These are phyloP conservation scores for Neurospora sublineolata DNA, from an alignment of 495 filamentous ascomycete species.

Conservation along the genomic window DNA sequence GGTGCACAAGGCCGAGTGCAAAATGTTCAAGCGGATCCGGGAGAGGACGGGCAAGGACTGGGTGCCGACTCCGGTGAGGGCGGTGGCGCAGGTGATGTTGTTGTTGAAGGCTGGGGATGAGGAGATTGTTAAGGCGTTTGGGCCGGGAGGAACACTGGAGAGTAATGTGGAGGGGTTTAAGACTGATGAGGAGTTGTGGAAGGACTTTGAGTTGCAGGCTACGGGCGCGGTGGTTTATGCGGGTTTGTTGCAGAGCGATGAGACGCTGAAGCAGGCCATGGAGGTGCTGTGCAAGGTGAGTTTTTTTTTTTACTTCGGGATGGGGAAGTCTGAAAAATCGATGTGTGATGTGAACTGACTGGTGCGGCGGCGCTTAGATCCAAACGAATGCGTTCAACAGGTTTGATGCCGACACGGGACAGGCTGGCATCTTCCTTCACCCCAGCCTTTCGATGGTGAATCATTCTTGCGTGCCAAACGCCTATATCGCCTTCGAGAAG, in stretches of 20 bases:
- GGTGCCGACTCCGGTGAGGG: constrained; percentile 38
- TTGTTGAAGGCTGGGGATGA: constrained; percentile 8
- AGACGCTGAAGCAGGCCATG: constrained; percentile 21
- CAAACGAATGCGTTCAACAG: constrained; percentile 38
- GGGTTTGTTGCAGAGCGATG: constrained; percentile 15
- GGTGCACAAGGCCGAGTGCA: constrained; percentile 42
- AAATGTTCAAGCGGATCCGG: constrained; percentile 24
- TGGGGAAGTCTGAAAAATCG: background rate
- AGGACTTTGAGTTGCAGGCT: constrained; percentile 36
- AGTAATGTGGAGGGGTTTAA: constrained; percentile 26
- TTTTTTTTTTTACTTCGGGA: background rate
- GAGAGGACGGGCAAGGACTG: constrained; percentile 12
- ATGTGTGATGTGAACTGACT: background rate
- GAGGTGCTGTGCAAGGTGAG: constrained; percentile 33
- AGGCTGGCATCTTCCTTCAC: constrained; percentile 32
- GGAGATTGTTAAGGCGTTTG: constrained; percentile 14
- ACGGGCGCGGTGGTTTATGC: constrained; percentile 30
- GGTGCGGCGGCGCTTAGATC: constrained; percentile 15
- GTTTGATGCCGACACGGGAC: constrained; percentile 25
- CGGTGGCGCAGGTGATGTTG: constrained; percentile 34
- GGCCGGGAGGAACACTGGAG: constrained; percentile 18
- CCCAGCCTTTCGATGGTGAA: constrained; percentile 38
- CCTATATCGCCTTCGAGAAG: constrained; percentile 34
- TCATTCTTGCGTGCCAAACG: constrained; percentile 44
- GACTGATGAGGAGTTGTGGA: constrained; percentile 13